phyloP scores from a whole-genome alignment of 2,329 filamentous ascomycete species.

The Eutypa lata region DNA sequence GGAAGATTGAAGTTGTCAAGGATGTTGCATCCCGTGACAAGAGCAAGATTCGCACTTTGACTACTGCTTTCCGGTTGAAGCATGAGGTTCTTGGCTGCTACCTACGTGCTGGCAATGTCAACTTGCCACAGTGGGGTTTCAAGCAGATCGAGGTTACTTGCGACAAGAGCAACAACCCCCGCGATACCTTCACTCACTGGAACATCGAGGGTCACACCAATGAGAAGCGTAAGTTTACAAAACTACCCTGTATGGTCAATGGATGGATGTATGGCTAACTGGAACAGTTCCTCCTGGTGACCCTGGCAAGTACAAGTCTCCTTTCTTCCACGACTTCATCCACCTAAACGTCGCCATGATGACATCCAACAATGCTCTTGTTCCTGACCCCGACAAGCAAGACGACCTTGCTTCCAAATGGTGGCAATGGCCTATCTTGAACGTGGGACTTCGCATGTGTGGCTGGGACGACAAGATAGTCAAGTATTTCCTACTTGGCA shows the following conservation, averaged over 20 bases:
- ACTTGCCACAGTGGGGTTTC: slow-evolving; percentile 98
- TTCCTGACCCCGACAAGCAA: slow-evolving; percentile 97
- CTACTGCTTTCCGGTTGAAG: slow-evolving; percentile 85
- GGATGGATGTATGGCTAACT: slow-evolving; percentile 8
- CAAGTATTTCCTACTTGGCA: slow-evolving; percentile 98
- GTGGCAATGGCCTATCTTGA: slow-evolving; percentile 97
- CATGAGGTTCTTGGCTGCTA: slow-evolving; percentile 86
- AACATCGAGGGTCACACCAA: slow-evolving; percentile 96
- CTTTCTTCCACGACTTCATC: slow-evolving; percentile 96
- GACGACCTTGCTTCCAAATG: slow-evolving; percentile 94
- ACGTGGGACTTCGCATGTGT: slow-evolving; percentile 97
- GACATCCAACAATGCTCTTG: slow-evolving; percentile 98
- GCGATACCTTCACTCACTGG: slow-evolving; percentile 96
- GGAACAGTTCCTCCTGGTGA: slow-evolving; percentile 76
- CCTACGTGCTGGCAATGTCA: slow-evolving; percentile 89
- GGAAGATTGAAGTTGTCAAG: slow-evolving; percentile 86
- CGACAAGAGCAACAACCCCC: slow-evolving; percentile 86
- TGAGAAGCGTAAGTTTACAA: slow-evolving; percentile 72
- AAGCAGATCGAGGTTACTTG: slow-evolving; percentile 99
- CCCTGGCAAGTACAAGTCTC: slow-evolving; percentile 90
- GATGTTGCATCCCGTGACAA: slow-evolving; percentile 86
- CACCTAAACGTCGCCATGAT: slow-evolving; percentile 99
- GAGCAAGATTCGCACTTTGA: slow-evolving; percentile 83
- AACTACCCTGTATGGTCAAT: not conserved
- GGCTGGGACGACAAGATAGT: slow-evolving; percentile 93